Evolutionary conservation across 1,284 basidiomycete genomes (phyloP).

Genomic region (Somion occarium): DNA sequence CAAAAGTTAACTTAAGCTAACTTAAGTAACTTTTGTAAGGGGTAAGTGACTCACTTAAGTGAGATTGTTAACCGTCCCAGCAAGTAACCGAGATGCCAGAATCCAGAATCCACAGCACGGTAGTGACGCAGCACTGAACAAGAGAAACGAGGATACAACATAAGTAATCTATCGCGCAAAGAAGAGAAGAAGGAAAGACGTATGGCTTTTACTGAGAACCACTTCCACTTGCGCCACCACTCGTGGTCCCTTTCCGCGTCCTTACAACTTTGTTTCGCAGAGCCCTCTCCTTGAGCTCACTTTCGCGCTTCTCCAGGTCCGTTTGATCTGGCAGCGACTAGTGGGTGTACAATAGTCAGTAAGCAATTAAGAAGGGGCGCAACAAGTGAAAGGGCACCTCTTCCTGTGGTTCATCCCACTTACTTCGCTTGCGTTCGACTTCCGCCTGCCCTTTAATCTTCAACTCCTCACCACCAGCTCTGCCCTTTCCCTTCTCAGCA

Average conservation of each 20-base stretch:
- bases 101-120: too few relatives aligned
- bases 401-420: conserved; percentile 37
- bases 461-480: conserved; percentile 37
- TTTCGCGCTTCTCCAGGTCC: conserved; percentile 56
- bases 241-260: conserved; percentile 46
- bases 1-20: too few relatives aligned
- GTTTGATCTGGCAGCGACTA: conserved; percentile 13
- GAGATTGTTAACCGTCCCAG: too few relatives aligned
- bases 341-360: conserved; percentile 6
- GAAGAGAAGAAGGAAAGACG: not conserved
- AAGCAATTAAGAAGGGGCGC: conserved; percentile 3
- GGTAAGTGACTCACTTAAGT: too few relatives aligned
- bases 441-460: conserved; percentile 73
- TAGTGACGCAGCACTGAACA: too few relatives aligned
- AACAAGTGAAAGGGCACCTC: conserved; percentile 12
- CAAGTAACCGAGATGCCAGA: too few relatives aligned
- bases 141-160: not conserved
- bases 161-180: not conserved
- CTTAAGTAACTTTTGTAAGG: too few relatives aligned
- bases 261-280: conserved; percentile 75
- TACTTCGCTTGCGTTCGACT: too few relatives aligned
- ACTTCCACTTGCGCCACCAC: not conserved
- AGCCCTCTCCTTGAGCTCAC: conserved; percentile 73
- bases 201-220: not conserved
- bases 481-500: conserved; percentile 11